A percentile compares a stretch with the other conserved stretches of the same genome.
Conservation (phyloP, 345 rosid species). For the Heritiera littoralis region DNA sequence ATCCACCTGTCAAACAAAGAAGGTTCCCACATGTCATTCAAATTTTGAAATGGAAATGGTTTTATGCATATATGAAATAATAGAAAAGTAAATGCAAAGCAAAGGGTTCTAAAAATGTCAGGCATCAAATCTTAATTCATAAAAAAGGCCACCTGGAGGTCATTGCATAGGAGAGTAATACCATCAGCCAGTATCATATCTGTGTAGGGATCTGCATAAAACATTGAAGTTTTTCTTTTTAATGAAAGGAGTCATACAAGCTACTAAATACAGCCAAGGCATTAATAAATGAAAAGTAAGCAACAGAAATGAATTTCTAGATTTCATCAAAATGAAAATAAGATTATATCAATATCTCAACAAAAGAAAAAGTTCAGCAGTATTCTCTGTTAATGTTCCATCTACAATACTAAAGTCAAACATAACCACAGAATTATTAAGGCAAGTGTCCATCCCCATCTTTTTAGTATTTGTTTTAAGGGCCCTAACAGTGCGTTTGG, state of each 20-base stretch:
- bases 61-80: slow-evolving; percentile 22
- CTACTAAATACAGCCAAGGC: background rate
- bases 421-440: slow-evolving; percentile 3
- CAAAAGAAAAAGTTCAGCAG: background rate
- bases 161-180: slow-evolving; percentile 70
- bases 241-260: background rate
- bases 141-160: slow-evolving; percentile 56
- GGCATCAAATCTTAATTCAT: background rate
- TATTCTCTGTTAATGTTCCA: background rate
- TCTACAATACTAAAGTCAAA: background rate
- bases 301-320: background rate
- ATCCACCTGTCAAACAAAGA: slow-evolving; percentile 71
- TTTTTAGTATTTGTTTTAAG: background rate
- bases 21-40: background rate
- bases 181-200: slow-evolving; percentile 82
- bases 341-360: background rate
- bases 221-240: slow-evolving; percentile 1
- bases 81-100: slow-evolving; percentile 4
- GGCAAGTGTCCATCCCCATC: background rate
- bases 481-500: no score
- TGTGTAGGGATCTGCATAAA: slow-evolving; percentile 54
- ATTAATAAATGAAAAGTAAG: background rate
- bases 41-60: background rate
- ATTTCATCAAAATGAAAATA: background rate
- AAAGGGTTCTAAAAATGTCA: slow-evolving; percentile 6